Percentiles rank a stretch among this genome's conserved stretches.
Conservation (phyloP, 257 asterid species). For the Nemophila menziesii region DNA sequence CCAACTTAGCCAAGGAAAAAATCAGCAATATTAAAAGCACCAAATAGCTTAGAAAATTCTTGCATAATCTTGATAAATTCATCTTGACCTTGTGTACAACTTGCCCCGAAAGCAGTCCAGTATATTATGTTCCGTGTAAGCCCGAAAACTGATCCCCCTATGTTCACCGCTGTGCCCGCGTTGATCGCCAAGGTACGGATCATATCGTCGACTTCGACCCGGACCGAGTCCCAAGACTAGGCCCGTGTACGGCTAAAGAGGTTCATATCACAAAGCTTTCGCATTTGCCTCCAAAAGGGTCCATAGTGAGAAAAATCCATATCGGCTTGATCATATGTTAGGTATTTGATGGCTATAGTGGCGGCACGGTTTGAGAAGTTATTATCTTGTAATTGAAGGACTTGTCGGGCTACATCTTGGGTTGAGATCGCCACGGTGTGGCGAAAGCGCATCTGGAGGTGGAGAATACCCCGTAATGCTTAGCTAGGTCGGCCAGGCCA, state of each 20-base stretch:
- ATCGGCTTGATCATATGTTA: conserved; percentile 54
- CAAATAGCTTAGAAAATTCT: conserved; percentile 61
- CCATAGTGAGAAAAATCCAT: conserved; percentile 74
- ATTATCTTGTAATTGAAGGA: conserved; percentile 49
- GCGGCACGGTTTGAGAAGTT: conserved; percentile 64
- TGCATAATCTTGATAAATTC: conserved; percentile 47
- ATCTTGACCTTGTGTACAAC: conserved; percentile 40
- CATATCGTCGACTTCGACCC: conserved; percentile 52
- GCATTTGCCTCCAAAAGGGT: conserved; percentile 76
- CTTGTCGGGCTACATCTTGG: conserved; percentile 46
- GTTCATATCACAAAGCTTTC: conserved; percentile 58
- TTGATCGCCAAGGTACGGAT: conserved; percentile 19
- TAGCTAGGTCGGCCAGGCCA: conserved; percentile 40
- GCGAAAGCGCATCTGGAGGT: not conserved
- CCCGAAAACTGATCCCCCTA: conserved; percentile 55
- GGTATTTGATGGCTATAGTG: conserved; percentile 36
- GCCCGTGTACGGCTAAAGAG: conserved; percentile 60
- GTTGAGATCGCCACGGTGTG: conserved; percentile 39
- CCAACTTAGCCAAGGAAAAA: conserved; percentile 56
- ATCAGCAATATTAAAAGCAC: conserved; percentile 50
- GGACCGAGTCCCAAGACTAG: conserved; percentile 69
- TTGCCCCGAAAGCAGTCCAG: conserved; percentile 70
- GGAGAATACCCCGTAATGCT: conserved; percentile 37
- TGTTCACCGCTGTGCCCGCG: conserved; percentile 27
- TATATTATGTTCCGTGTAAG: conserved; percentile 39